A percentile compares a stretch with the other conserved stretches of the same genome.
phyloP scores from a whole-genome alignment of 2,329 filamentous ascomycete genomes.

The Trichophyton mentagrophytes region DNA sequence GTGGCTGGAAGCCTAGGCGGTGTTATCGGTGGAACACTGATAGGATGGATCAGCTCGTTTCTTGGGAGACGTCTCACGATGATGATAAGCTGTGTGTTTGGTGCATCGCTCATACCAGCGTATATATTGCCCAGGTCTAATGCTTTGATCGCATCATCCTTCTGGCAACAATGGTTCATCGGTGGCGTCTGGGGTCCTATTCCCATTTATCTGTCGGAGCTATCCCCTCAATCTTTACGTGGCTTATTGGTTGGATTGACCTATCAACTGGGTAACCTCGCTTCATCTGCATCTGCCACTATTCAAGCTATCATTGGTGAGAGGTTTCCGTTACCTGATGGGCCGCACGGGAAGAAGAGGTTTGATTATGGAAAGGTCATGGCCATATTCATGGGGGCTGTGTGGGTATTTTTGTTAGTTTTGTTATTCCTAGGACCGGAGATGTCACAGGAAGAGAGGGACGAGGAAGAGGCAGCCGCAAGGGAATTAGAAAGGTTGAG shows the following conservation, averaged over 20 bases:
- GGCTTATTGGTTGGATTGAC: constrained; percentile 51
- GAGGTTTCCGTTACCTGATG: constrained; percentile 54
- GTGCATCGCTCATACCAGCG: constrained; percentile 69
- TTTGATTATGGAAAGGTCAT: constrained; percentile 75
- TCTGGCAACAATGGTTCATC: constrained; percentile 71
- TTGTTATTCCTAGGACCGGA: constrained; percentile 38
- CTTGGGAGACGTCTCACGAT: constrained; percentile 58
- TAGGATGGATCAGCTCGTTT: constrained; percentile 57
- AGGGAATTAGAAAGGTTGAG: constrained; percentile 5
- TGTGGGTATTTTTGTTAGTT: constrained; percentile 52
- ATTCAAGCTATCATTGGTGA: constrained; percentile 67
- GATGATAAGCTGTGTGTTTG: constrained; percentile 49
- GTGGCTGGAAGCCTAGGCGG: constrained; percentile 61
- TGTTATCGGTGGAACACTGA: constrained; percentile 51
- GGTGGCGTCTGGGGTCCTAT: constrained; percentile 66
- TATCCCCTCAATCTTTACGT: constrained; percentile 47
- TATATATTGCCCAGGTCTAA: constrained; percentile 55
- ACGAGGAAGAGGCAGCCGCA: constrained; percentile 34
- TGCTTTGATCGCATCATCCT: constrained; percentile 59
- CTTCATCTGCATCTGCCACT: constrained; percentile 51
- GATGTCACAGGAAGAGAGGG: constrained; percentile 23
- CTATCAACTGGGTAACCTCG: constrained; percentile 53
- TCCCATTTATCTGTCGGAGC: constrained; percentile 56
- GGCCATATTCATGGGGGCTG: constrained; percentile 81
- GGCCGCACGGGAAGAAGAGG: constrained; percentile 36